Evolutionary conservation across 2,329 filamentous ascomycete genomes (phyloP).

Genomic region (Aspergillus ochraceus): DNA sequence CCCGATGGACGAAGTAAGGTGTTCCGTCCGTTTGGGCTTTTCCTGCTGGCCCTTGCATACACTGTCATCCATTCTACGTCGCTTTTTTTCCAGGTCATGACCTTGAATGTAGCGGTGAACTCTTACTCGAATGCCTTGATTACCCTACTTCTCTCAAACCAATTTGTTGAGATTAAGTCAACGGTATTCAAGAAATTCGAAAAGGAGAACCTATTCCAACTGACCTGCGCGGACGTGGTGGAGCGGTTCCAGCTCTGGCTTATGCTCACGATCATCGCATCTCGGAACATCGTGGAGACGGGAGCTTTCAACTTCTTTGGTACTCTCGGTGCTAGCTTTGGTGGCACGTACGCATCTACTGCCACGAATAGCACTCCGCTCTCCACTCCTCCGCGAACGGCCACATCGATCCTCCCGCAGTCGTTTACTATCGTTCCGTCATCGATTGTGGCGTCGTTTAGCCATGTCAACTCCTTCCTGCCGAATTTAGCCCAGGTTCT

Average conservation of each 20-base stretch:
- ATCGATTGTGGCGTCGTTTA: constrained; percentile 47
- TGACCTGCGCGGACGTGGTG: constrained; percentile 94
- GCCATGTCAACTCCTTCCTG: constrained; percentile 43
- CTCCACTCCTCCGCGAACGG: constrained; percentile 55
- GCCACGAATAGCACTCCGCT: constrained; percentile 53
- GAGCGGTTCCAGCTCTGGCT: constrained; percentile 97
- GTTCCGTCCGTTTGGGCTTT: constrained; percentile 85
- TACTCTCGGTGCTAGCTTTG: constrained; percentile 34
- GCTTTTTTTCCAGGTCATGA: constrained; percentile 96
- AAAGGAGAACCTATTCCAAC: constrained; percentile 94
- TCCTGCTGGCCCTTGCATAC: constrained; percentile 80
- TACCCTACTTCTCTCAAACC: constrained; percentile 90
- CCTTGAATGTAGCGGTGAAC: constrained; percentile 95
- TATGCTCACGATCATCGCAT: constrained; percentile 93
- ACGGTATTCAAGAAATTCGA: constrained; percentile 99
- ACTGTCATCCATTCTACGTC: constrained; percentile 84
- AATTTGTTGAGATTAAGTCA: constrained; percentile 98
- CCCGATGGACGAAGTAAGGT: constrained; percentile 88
- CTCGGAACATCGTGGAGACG: constrained; percentile 94
- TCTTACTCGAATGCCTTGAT: constrained; percentile 96
- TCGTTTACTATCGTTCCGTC: constrained; percentile 80
- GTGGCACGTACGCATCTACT: constrained; percentile 29
- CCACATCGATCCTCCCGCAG: constrained; percentile 76
- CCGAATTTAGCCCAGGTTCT: constrained; percentile 71
- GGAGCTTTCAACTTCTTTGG: constrained; percentile 68